Evolutionary conservation across 1,139 yeast species (phyloP).

Genomic region (Yarrowia galli): DNA sequence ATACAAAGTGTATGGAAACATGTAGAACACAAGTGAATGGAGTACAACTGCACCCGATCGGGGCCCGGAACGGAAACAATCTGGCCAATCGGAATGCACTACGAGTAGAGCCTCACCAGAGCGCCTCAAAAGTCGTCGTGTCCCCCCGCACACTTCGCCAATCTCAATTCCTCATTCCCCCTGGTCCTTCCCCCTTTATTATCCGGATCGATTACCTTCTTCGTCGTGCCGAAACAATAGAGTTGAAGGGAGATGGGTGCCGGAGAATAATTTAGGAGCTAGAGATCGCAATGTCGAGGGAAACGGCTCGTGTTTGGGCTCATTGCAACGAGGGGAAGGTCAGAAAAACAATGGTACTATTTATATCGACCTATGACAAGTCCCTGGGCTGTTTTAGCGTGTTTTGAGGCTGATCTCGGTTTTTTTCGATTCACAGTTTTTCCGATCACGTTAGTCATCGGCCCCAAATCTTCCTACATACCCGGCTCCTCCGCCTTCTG

Average conservation of each 20-base stretch:
- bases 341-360: background rate
- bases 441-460: background rate
- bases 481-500: background rate
- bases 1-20: no score
- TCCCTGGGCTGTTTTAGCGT: no score
- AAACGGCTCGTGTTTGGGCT: constrained; percentile 10
- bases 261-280: background rate
- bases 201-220: constrained; percentile 33
- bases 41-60: background rate
- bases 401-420: no score
- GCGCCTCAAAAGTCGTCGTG: background rate
- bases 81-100: background rate
- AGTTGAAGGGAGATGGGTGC: background rate
- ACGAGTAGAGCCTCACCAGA: background rate
- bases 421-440: background rate
- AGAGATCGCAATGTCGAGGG: no score
- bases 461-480: no score
- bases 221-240: background rate
- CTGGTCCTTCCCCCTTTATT: background rate
- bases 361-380: background rate
- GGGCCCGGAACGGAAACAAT: background rate
- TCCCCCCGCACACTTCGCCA: background rate
- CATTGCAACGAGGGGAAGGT: background rate
- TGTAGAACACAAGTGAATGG: background rate
- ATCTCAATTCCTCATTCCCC: background rate